These are phyloP conservation scores for Oropetium thomaeum DNA, from an alignment of 176 grass and related monocot species.

Conservation along the genomic window DNA sequence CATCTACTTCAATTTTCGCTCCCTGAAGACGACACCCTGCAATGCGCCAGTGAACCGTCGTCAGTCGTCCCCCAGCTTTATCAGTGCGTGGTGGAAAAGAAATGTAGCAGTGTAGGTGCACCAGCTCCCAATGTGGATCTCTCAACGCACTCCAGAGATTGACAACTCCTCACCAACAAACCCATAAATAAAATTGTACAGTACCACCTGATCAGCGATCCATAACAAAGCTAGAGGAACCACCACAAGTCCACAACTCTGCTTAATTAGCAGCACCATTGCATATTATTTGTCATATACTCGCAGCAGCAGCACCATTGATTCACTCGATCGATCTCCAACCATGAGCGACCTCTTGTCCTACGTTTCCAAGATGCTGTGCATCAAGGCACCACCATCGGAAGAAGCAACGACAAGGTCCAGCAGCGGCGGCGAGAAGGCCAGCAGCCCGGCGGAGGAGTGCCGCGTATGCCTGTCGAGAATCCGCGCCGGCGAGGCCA, in stretches of 20 bases:
- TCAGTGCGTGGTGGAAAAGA: constrained; percentile 42
- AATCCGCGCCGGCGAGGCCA: constrained; percentile 38
- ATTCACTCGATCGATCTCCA: not conserved
- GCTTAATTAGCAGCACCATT: not conserved
- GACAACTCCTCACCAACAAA: constrained; percentile 46
- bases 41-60: not conserved
- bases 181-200: constrained; percentile 15
- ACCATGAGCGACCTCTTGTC: constrained; percentile 57
- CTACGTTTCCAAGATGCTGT: constrained; percentile 48
- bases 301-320: not conserved
- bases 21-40: not conserved
- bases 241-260: no score
- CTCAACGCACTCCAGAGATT: constrained; percentile 29
- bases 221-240: constrained; percentile 21
- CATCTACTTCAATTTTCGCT: not conserved
- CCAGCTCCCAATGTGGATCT: constrained; percentile 53
- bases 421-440: not conserved
- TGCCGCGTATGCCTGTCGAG: constrained; percentile 65
- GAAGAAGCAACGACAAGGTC: constrained; percentile 26
- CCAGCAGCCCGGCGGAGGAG: constrained; percentile 21
- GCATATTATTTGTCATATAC: constrained; percentile 8
- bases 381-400: constrained; percentile 33
- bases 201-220: constrained; percentile 38
- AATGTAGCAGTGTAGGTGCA: constrained; percentile 50
- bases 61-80: constrained; percentile 13